phyloP scores from a whole-genome alignment of 2,329 filamentous ascomycete species.

The Aureobasidium sp. region DNA sequence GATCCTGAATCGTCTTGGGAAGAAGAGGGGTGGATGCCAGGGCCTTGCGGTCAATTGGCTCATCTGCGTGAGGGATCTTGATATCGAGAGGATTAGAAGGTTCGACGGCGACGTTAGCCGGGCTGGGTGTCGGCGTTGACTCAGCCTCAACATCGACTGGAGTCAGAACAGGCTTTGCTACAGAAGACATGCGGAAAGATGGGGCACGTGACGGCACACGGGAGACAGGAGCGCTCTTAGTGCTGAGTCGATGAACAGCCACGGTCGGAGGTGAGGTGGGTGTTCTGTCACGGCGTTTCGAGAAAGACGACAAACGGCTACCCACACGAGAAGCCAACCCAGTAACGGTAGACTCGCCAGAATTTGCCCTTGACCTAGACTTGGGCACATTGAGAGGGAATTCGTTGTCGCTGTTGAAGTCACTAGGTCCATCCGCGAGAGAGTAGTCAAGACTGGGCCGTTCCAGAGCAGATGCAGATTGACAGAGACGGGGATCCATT shows the following conservation, averaged over 20 bases:
- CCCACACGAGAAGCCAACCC: conserved; percentile 58
- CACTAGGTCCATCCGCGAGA: conserved; percentile 38
- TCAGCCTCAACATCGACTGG: conserved; percentile 20
- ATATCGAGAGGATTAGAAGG: conserved; percentile 17
- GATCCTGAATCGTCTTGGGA: conserved; percentile 64
- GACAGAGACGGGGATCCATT: conserved; percentile 6
- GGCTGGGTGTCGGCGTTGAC: conserved; percentile 21
- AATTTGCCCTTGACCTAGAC: conserved; percentile 46
- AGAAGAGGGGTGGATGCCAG: conserved; percentile 75
- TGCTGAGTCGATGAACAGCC: conserved; percentile 10
- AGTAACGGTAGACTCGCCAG: conserved; percentile 48
- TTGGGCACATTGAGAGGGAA: conserved; percentile 36
- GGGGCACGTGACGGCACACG: conserved; percentile 43
- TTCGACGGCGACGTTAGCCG: conserved; percentile 20
- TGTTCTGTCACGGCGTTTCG: conserved; percentile 33
- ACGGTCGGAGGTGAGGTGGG: conserved; percentile 2
- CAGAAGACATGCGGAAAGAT: conserved; percentile 71
- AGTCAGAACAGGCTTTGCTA: conserved; percentile 39
- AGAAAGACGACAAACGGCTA: conserved; percentile 49
- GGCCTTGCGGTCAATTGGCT: conserved; percentile 45
- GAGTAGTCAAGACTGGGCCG: conserved; percentile 53
- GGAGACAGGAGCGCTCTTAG: conserved; percentile 28
- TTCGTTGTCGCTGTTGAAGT: conserved; percentile 53
- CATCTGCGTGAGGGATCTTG: conserved; percentile 29
- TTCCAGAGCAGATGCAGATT: conserved; percentile 7